Evolutionary conservation across 768 basidiomycete genomes (phyloP).

Genomic region (Russula sp.): DNA sequence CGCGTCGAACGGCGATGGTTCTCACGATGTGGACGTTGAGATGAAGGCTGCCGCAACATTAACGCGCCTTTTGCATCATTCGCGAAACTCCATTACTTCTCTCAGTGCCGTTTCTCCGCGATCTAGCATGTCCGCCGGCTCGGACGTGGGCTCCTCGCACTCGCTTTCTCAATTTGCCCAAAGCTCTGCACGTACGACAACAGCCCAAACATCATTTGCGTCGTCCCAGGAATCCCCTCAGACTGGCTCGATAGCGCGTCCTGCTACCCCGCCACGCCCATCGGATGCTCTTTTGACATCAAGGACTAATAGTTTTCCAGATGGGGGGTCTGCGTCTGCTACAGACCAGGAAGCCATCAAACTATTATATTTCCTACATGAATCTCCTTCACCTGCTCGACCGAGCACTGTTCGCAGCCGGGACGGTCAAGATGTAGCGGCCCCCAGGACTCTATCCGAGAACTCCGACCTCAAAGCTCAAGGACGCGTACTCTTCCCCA

Average conservation of each 20-base stretch:
- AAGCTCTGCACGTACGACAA: slow-evolving; percentile 51
- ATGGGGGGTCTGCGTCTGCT: slow-evolving; percentile 27
- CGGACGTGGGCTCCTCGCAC: slow-evolving; percentile 54
- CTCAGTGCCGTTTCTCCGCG: slow-evolving; percentile 57
- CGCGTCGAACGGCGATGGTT: slow-evolving; percentile 22
- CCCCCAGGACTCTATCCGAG: slow-evolving; percentile 50
- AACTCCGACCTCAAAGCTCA: slow-evolving; percentile 45
- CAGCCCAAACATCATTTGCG: slow-evolving; percentile 33
- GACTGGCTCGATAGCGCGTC: slow-evolving; percentile 25
- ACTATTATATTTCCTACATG: slow-evolving; percentile 76
- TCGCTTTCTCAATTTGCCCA: slow-evolving; percentile 61
- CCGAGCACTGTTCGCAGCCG: slow-evolving; percentile 39
- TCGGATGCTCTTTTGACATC: slow-evolving; percentile 21
- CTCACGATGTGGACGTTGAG: slow-evolving; percentile 55
- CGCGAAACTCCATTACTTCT: slow-evolving; percentile 49
- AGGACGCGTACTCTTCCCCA: slow-evolving; percentile 65
- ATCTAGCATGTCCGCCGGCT: slow-evolving; percentile 61
- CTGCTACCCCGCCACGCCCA: slow-evolving; percentile 32
- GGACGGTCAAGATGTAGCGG: slow-evolving; percentile 46
- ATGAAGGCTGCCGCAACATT: slow-evolving; percentile 80
- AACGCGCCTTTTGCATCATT: slow-evolving; percentile 61
- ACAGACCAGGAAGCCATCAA: slow-evolving; percentile 83
- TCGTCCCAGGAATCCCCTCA: slow-evolving; percentile 38
- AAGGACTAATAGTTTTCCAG: slow-evolving; percentile 21
- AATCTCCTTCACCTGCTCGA: slow-evolving; percentile 75